A percentile compares a stretch with the other conserved stretches of the same genome.
Evolutionary conservation across 2,329 filamentous ascomycete species (phyloP).

Genomic region (Aspergillus tubingensis): DNA sequence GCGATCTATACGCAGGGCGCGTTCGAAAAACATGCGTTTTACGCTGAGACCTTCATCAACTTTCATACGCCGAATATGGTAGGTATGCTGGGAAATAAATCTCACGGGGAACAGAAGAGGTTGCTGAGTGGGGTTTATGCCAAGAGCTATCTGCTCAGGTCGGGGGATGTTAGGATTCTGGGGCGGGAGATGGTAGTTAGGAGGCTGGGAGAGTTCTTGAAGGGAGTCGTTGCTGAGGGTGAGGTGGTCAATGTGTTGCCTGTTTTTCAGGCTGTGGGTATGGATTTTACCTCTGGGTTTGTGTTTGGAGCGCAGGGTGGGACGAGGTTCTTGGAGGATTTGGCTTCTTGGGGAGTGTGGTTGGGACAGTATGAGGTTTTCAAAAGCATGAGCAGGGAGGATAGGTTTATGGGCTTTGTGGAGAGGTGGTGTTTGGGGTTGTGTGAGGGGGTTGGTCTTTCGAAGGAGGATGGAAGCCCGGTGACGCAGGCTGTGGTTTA

Average conservation of each 20-base stretch:
- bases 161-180: slow-evolving; percentile 58
- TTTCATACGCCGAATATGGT: slow-evolving; percentile 67
- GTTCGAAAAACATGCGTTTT: slow-evolving; percentile 69
- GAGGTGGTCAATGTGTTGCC: slow-evolving; percentile 55
- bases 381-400: slow-evolving; percentile 59
- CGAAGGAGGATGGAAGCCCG: background rate
- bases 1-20: slow-evolving; percentile 65
- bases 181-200: slow-evolving; percentile 60
- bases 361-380: slow-evolving; percentile 63
- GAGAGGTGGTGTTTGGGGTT: slow-evolving; percentile 61
- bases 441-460: slow-evolving; percentile 45
- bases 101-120: slow-evolving; percentile 68
- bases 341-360: slow-evolving; percentile 54
- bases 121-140: slow-evolving; percentile 75
- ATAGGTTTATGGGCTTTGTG: slow-evolving; percentile 56
- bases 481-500: slow-evolving; percentile 33
- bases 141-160: slow-evolving; percentile 67
- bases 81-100: slow-evolving; percentile 58
- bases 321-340: slow-evolving; percentile 57
- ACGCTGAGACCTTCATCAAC: slow-evolving; percentile 64
- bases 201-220: slow-evolving; percentile 35
- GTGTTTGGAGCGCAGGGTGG: slow-evolving; percentile 64
- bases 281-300: slow-evolving; percentile 72
- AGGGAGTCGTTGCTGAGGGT: slow-evolving; percentile 4
- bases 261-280: slow-evolving; percentile 64